These are phyloP conservation scores for Pichia paraexigua DNA, from an alignment of 805 yeast genomes.

Conservation along the genomic window DNA sequence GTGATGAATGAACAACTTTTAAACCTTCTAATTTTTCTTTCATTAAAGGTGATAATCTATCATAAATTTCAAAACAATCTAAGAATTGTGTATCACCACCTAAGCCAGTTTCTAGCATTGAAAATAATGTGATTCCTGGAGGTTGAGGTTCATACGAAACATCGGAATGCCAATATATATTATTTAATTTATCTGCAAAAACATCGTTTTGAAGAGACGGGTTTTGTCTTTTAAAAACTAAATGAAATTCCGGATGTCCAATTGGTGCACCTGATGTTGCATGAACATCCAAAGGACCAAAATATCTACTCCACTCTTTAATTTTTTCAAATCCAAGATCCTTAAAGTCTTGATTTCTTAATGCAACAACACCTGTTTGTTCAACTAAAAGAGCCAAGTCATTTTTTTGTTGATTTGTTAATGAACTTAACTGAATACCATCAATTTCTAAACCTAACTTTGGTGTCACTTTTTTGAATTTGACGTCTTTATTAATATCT, in stretches of 20 bases:
- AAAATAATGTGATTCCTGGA: constrained; percentile 61
- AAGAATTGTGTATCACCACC: constrained; percentile 81
- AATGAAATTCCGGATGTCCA: constrained; percentile 50
- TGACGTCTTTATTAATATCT: constrained; percentile 17
- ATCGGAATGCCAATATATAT: constrained; percentile 60
- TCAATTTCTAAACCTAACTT: constrained; percentile 58
- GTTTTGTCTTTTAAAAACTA: constrained; percentile 45
- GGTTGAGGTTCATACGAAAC: constrained; percentile 67
- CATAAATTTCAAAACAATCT: constrained; percentile 60
- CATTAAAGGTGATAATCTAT: constrained; percentile 59
- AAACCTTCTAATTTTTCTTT: constrained; percentile 44
- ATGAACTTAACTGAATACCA: constrained; percentile 51
- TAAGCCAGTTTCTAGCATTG: constrained; percentile 51
- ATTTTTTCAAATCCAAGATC: constrained; percentile 41
- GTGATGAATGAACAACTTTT: constrained; percentile 61
- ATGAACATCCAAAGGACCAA: constrained; percentile 65
- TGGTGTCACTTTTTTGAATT: constrained; percentile 46
- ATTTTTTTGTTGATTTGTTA: constrained; percentile 48
- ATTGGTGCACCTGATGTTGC: constrained; percentile 71
- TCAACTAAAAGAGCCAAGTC: constrained; percentile 65
- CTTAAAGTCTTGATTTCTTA: constrained; percentile 60
- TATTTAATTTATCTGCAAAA: constrained; percentile 29
- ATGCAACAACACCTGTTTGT: constrained; percentile 57
- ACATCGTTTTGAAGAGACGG: constrained; percentile 29
- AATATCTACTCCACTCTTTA: constrained; percentile 48